Base-by-base conservation (phyloP, 768 basidiomycete species). In the Phanerochaete carnosa region DNA sequence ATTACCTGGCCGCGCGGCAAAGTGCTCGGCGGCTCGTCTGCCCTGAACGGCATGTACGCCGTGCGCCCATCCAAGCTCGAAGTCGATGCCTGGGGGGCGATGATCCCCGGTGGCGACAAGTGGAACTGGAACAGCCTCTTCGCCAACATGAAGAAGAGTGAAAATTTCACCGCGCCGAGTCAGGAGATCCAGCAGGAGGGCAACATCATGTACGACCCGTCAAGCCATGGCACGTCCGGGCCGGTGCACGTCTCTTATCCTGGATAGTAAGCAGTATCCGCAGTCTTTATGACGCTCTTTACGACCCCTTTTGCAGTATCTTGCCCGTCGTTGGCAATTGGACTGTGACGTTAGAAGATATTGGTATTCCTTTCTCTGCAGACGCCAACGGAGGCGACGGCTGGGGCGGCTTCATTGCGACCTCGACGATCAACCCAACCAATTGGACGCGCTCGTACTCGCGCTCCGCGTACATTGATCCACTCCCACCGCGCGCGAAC, bases 11-110 rank as follows among this genome's bases (percentile, higher is more conserved):
- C 87, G 4, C 78, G 84, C 33, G 89, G 89, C 32, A 86, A 84
- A 70, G 82, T 85, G 52, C 76, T 91, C 25, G 88, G 89, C 56
- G 88, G 89, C 6, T 86, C 83, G 0, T 79, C 85, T 30, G 86
- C 88, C 9, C 77, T 89, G 56, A 91, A 91, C 70, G 87, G 85
- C 51, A 79, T 89, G 78, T 89, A 86, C 74, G 74, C 81, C 63
- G 79, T 86, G 51, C 79, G 84, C 11, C 84, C 85, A 7, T 77
- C 80, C 26, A 65, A 72, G 55, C 59, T 74, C 51, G 83, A 84
- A 65, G 64, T 83, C 59, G 76, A 84, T 62, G 70, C 77, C 1
- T 83, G 80, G 80, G 69, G 75, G 2, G 61, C 68, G 12, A 67
- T 85, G 50, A 76, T 82, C 67, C 70, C 75, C 59, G 64, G 75